phyloP scores from a whole-genome alignment of 805 yeast species.

The Kodamaea kaohsiungensis region DNA sequence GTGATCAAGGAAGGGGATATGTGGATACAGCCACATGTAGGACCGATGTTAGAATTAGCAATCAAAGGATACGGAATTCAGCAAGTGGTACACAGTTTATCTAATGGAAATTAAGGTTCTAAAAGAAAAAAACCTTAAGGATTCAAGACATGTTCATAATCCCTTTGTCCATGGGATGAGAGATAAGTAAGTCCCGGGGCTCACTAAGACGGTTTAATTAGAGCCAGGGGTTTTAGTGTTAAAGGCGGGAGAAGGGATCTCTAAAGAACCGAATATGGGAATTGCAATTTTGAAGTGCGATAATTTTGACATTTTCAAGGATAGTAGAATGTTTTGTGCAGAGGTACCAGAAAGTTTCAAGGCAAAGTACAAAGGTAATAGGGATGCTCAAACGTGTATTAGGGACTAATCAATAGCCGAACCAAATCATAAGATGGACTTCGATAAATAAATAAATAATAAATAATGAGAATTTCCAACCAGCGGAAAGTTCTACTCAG shows the following conservation, averaged over 20 bases:
- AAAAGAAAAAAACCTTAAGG: neutral
- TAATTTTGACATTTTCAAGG: neutral
- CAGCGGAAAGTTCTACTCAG: constrained; percentile 3
- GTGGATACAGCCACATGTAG: neutral
- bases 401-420: neutral
- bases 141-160: neutral
- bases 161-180: neutral
- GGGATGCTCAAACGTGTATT: neutral
- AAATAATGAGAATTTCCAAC: neutral
- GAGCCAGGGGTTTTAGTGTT: neutral
- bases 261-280: neutral
- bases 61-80: neutral
- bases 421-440: neutral
- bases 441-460: neutral
- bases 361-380: neutral
- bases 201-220: neutral
- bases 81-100: neutral
- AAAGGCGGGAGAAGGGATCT: neutral
- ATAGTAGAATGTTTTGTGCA: neutral
- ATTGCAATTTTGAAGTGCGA: neutral
- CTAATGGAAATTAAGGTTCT: neutral
- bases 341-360: neutral
- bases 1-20: neutral
- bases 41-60: neutral
- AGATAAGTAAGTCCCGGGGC: neutral